Evolutionary conservation across 306 rosid genomes (phyloP), one percentile per base, ranked within the genome.

Genomic region (Begonia loranthoides): DNA sequence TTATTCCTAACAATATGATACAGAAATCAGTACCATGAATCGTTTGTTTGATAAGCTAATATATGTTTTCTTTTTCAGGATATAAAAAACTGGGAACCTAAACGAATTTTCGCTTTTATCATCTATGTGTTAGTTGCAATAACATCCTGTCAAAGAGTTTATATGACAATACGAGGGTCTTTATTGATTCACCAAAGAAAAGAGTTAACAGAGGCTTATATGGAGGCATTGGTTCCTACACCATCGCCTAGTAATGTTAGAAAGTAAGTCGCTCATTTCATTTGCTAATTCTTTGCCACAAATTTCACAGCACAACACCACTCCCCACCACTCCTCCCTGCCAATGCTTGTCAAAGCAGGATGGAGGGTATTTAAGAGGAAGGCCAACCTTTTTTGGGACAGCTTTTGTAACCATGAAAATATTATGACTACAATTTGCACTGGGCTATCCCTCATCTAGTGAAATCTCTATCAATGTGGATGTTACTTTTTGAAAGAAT

Each of bases 141-240:
- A 67, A 49, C 70, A 76, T 70, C 82, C 45, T 82, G 74, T 73
- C 79, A 74, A 68, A 83, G 87, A 74, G 39, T 74, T 45, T 82
- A 73, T 70, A 49, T 59, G 53, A 71, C 76, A 48, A 54, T 82
- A 58, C 87, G 51, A 76, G 79, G 79, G 54, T 93, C 99, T 52
- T 67, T 41, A 51, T n/a, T 45, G 46, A 59, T 63, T 61, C 86
- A 70, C 56, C 76, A 67, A 69, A 82, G 52, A 60, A 70, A 69
- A 58, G 92, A 80, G 72, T 56, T 86, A 62, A 73, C 94, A 6
- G 95, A 85, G 66, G 95, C 99, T 59, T 90, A 85, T 69, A 90
- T 90, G 95, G 99, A 90, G 70, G 86, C 84, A 3, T 68, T 90
- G 62, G 66, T 90, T 80, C 99, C 97, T 7, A 95, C 80, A 73